phyloP scores from a whole-genome alignment of 176 grass and related monocot species.

The Areca catechu region DNA sequence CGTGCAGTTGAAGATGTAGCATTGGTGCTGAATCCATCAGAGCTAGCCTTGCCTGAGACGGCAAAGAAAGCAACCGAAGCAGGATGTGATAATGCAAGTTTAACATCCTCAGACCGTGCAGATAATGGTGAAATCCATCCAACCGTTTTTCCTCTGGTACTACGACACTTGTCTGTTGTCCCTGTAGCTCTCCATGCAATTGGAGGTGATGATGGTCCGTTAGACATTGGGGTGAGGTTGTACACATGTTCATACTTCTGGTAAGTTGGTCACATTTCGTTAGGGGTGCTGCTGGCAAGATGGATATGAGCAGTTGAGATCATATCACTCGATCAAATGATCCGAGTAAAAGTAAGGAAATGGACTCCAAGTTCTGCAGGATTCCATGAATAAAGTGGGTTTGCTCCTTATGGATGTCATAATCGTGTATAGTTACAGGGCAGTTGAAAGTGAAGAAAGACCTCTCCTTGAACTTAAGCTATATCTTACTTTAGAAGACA shows the following conservation, averaged over 20 bases:
- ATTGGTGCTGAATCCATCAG: conserved; percentile 58
- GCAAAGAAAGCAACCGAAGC: conserved; percentile 21
- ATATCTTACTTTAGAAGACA: no score
- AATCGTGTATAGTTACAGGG: no score
- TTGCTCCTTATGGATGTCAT: no score
- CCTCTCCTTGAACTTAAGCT: no score
- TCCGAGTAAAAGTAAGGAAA: no score
- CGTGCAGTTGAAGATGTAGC: conserved; percentile 64
- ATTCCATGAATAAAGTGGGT: no score
- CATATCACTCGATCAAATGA: no score
- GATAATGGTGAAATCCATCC: conserved; percentile 30
- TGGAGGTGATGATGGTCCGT: conserved; percentile 52
- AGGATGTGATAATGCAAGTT: conserved; percentile 2
- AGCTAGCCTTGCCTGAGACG: conserved; percentile 29
- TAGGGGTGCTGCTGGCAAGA: background rate
- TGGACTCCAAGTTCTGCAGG: no score
- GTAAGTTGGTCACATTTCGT: conserved; percentile 18
- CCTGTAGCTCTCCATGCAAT: conserved; percentile 73
- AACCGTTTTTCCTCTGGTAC: conserved; percentile 57
- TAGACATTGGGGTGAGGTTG: conserved; percentile 62
- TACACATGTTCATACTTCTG: conserved; percentile 69
- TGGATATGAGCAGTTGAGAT: no score
- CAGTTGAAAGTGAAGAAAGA: no score
- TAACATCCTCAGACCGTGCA: conserved; percentile 18
- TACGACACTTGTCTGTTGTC: conserved; percentile 52